Base-by-base conservation (phyloP, 2,329 filamentous ascomycete genomes). In the Apiospora pterosperma region DNA sequence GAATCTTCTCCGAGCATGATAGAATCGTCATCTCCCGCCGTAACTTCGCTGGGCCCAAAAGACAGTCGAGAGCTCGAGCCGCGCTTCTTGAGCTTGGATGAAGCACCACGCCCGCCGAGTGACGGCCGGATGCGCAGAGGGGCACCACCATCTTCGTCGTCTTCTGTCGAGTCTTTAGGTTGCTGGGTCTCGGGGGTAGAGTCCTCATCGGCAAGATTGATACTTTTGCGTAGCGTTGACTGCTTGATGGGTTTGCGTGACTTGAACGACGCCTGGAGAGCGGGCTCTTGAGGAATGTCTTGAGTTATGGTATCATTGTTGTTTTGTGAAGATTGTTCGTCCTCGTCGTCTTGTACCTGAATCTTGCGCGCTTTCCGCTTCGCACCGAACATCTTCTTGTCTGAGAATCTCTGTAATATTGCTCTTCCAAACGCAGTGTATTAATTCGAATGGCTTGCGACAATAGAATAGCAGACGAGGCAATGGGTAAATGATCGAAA, bases 341-440 rank as follows among this genome's bases (percentile, higher is more conserved):
- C 89, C 4, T 92, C 88, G 14, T 89, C 87, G 55, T 92, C 91
- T 48, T 87, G 82, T 0, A 87, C 82, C 59, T 88, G 90, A 70
- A 97, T 91, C 72, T 93, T 91, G 69, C 92, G 90, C 59, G 92
- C 89, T 70, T 96, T 93, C 68, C 87, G 79, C 71, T 87, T 89
- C 1, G 81, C 76, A 4, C 79, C 81, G 64, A 89, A 89, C 6
- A 83, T 77, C 68, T 80, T 84, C 84, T 87, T 87, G 14, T 64
- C 78, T n/a, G 23, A 19, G 38, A 11, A 10, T 41, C 38, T 41
- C 38, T 41, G n/a, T n/a, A n/a, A n/a, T n/a, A n/a, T n/a, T n/a
- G n/a, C n/a, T n/a, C n/a, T n/a, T n/a, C n/a, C n/a, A n/a, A n/a
- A n/a, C n/a, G n/a, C n/a, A n/a, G n/a, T n/a, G n/a, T n/a, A n/a